Base-by-base conservation (phyloP, 2,329 filamentous ascomycete genomes). In the Pyrenophora seminiperda region DNA sequence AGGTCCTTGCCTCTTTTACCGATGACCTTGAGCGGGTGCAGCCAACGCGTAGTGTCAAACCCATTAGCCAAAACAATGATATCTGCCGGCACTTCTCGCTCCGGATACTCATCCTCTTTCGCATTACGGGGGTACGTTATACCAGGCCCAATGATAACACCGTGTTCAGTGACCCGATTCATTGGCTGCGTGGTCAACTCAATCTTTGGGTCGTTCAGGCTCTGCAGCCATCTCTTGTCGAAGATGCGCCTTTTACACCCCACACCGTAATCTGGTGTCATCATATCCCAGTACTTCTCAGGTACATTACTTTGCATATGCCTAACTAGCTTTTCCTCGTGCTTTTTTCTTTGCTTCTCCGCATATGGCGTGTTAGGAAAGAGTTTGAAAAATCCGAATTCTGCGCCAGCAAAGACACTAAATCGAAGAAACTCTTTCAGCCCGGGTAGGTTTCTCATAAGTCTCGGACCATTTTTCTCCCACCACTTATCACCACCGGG, bases 231-330 rank as follows among this genome's bases (percentile, higher is more conserved):
- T 1, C 75, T 75, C 2, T 78, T 75, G 50, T 87, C 83, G 44
- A 81, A 81, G 46, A 88, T 80, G 11, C 83, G 77, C n/a, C 85
- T 73, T 71, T 87, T 88, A 71, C 84, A 87, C 1, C 84, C 83
- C 11, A 86, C 68, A 36, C 79, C 76, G 48, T 85, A 88, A 41
- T 87, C 78, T 0, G 85, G 85, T 0, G 83, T 83, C 29, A 88
- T 65, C 5, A 85, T 76, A 22, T 84, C 79, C 54, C 83, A 81
- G 51, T 87, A 88, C 66, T 84, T 81, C 41, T 79, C 72, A 0
- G 85, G 85, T 0, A 81, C 81, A 1, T 67, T 73, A 4, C 66
- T 61, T 49, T 75, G 77, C 75, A 85, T 78, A 37, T 79, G 72
- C 4, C 59, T 47, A 24, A 83, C 50, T 59, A 75, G 77, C 64